Base-by-base conservation (phyloP, 441 rosid genomes). In the Erysimum cheiri region DNA sequence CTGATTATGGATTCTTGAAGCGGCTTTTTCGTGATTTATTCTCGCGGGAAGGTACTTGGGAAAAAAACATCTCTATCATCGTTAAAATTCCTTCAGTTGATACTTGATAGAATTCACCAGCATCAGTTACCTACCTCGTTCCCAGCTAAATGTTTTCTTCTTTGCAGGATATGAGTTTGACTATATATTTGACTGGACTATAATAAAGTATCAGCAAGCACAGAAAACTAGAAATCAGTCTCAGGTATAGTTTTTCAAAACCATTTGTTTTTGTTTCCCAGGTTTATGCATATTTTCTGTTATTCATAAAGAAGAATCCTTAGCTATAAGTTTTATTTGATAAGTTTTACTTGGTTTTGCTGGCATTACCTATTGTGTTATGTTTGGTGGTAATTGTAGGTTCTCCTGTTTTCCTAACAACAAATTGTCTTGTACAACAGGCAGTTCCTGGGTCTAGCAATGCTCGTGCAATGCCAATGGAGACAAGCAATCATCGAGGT, bases 1-100 rank as follows among this genome's bases (percentile, higher is more conserved):
- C 98, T 72, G 98, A 93, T 77, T 93, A 91, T 83, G 96, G 92
- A 61, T 93, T 86, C 81, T 80, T 93, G 84, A 93, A 90, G 86
- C 91, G 96, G 26, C 81, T 91, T 62, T 91, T 93, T 65, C 91
- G 86, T 59, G 96, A 86, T 75, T 72, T 91, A 69, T 89, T 93
- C 68, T 54, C 82, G 0, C 96, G 88, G 7, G 94, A 90, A 86
- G 97, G 97, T 93, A 80, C 37, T 49, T 15, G 6, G 2, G n/a
- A 19, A 19, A 56, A 50, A 44, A 47, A 55, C 32, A 62, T 57
- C 6, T 41, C 62, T 14, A 50, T 54, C 4, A 5, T 54, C 39
- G 33, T 35, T n/a, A 17, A 29, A 12, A 6, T n/a, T 62, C 15
- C 33, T 35, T 13, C 43, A 44, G 50, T 53, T 75, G 77, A 75